Evolutionary conservation across 768 basidiomycete species (phyloP), one percentile per base, ranked within the genome.

Genomic region (Lactifluus piperatus): DNA sequence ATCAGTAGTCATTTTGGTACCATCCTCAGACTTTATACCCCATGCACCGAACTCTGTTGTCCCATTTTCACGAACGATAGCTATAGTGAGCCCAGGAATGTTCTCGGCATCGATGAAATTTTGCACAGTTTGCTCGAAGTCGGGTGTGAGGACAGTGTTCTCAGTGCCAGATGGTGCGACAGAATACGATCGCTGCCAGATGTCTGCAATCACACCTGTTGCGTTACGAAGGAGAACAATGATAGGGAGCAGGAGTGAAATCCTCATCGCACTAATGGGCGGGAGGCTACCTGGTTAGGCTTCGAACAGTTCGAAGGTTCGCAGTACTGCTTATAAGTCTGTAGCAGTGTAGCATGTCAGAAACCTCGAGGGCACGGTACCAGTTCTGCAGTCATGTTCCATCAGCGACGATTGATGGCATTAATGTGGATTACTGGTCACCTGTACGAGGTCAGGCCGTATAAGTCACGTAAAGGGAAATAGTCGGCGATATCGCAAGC

Each of bases 1-100:
- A 20, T 61, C 59, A 26, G 49, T 53, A 26, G 55, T 60, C 62
- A 60, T 61, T 1, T 36, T 52, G 6, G 55, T 60, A 14, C 58
- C 54, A 4, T 60, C 36, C 36, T 60, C 58, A 4, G 36, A 52
- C n/a, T 44, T 60, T 32, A 36, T 56, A 5, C 58, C 62, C 62
- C 58, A 63, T 37, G 53, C 55, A 1, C 58, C 58, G 10, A 56
- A 11, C 26, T 63, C 62, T 0, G 55, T 20, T 9, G 18, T 18
- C 1, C 43, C 47, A 8, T 22, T 52, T 44, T 39, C 26, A 43
- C 39, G 48, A 26, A 60, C 50, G 22, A 64, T 22, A 7, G 49
- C 62, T n/a, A 63, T 5, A 1, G 54, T 48, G 45, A 63, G 34
- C 11, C 62, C 58, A 0, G 51, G 62, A 10, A 60, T 48, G 2